Evolutionary conservation across 495 filamentous ascomycete species (phyloP), one percentile per base, ranked within the genome.

Genomic region (Lophiotrema nucula): DNA sequence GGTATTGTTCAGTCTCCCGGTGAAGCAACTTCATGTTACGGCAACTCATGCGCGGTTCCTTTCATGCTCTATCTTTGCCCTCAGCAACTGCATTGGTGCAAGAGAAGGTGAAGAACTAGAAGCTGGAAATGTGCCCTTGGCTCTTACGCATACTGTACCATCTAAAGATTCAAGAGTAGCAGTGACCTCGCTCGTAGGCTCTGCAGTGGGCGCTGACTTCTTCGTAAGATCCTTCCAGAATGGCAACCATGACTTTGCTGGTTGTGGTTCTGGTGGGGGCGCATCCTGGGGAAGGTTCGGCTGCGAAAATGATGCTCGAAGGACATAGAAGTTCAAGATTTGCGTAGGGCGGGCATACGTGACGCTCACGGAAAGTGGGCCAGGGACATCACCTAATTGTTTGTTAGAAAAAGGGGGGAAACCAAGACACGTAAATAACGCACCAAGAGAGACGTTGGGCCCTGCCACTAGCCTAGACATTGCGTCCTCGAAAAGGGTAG

Each of bases 401-500:
- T n/a, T n/a, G n/a, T n/a, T n/a, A n/a, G n/a, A n/a, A n/a, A n/a
- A n/a, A n/a, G n/a, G n/a, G n/a, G n/a, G n/a, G n/a, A n/a, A n/a
- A n/a, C n/a, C n/a, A n/a, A n/a, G n/a, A n/a, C n/a, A n/a, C n/a
- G n/a, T n/a, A n/a, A n/a, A n/a, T n/a, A n/a, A 24, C 58, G 1
- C 44, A 66, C 58, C 48, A 5, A 62, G 25, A 26, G 56, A 44
- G 4, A 46, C 21, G 35, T 62, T 45, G 4, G 67, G 63, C 10
- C 75, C 67, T 13, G 70, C 58, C 48, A 74, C 58, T 35, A 82
- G 72, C 48, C 67, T 67, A 6, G 62, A 52, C 48, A 83, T 71
- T 15, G 71, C 74, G 72, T 95, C 89, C 68, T 89, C 86, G 27
- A 92, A 69, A 6, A 90, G 66, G 0, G 86, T 90, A 3, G 83